A percentile compares a stretch with the other conserved stretches of the same genome.
phyloP scores from a whole-genome alignment of 2,329 filamentous ascomycete species.

The Verticillium zaregamsianum region DNA sequence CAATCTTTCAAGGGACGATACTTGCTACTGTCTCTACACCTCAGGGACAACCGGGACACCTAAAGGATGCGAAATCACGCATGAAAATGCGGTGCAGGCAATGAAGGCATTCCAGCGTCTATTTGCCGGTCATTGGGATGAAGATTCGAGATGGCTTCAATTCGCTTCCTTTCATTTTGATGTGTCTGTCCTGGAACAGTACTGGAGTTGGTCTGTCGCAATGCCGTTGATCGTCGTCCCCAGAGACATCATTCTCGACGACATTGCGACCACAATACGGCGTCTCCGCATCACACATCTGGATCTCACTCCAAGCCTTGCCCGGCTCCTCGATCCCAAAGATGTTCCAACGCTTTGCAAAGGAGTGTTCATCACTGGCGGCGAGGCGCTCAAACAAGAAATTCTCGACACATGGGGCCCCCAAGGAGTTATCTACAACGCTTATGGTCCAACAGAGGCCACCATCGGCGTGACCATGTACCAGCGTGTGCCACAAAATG shows the following conservation, averaged over 20 bases:
- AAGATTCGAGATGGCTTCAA: constrained; percentile 76
- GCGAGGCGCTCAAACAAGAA: constrained; percentile 83
- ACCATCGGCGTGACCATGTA: constrained; percentile 93
- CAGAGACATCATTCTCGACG: constrained; percentile 79
- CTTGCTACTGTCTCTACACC: constrained; percentile 82
- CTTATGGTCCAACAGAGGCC: constrained; percentile 86
- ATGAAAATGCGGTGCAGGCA: constrained; percentile 84
- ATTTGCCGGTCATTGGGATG: constrained; percentile 71
- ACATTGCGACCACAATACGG: constrained; percentile 69
- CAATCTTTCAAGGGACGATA: constrained; percentile 39
- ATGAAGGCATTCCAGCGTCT: constrained; percentile 82
- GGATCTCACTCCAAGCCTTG: constrained; percentile 84
- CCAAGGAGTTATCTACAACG: constrained; percentile 80
- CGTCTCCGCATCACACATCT: constrained; percentile 79
- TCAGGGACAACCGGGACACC: constrained; percentile 83
- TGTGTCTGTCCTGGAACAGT: constrained; percentile 88
- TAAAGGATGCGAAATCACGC: constrained; percentile 84
- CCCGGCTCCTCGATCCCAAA: constrained; percentile 70
- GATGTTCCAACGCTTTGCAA: constrained; percentile 75
- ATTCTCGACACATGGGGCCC: constrained; percentile 84
- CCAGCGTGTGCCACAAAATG: constrained; percentile 71
- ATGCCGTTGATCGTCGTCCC: constrained; percentile 80
- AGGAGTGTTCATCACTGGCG: constrained; percentile 90
- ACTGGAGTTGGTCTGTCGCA: constrained; percentile 91
- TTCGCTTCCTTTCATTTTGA: constrained; percentile 96